These are phyloP conservation scores for Pseudozyma sp. DNA, from an alignment of 1,284 basidiomycete species.

Conservation along the genomic window DNA sequence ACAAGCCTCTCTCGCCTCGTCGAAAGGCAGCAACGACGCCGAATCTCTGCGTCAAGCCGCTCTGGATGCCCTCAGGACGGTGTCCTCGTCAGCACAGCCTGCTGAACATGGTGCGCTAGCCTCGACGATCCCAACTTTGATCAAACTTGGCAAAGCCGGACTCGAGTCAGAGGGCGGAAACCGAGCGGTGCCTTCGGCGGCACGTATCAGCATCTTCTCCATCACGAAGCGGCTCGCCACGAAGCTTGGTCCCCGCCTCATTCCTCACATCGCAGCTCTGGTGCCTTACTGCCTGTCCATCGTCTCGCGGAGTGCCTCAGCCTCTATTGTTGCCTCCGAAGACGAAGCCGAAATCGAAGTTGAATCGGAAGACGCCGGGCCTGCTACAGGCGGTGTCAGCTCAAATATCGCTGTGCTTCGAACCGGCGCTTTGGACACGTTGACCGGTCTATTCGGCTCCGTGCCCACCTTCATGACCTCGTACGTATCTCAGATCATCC, in stretches of 20 bases:
- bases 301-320: slow-evolving; percentile 14
- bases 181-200: slow-evolving; percentile 19
- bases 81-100: slow-evolving; percentile 27
- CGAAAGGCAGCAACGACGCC: slow-evolving; percentile 23
- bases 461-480: slow-evolving; percentile 65
- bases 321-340: background rate
- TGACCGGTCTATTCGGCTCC: slow-evolving; percentile 55
- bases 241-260: slow-evolving; percentile 61
- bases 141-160: slow-evolving; percentile 43
- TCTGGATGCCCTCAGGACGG: slow-evolving; percentile 50
- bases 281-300: slow-evolving; percentile 48
- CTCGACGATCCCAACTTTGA: slow-evolving; percentile 42
- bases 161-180: slow-evolving; percentile 21
- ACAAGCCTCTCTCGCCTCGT: slow-evolving; percentile 19
- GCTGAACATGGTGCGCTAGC: slow-evolving; percentile 45
- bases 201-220: slow-evolving; percentile 50
- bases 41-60: slow-evolving; percentile 43
- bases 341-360: slow-evolving; percentile 2
- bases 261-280: slow-evolving; percentile 59
- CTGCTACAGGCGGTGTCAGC: slow-evolving; percentile 12
- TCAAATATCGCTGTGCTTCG: slow-evolving; percentile 40
- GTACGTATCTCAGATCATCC: slow-evolving; percentile 42
- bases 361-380: background rate
- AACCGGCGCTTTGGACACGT: slow-evolving; percentile 53
- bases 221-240: slow-evolving; percentile 49